Evolutionary conservation across 805 yeast species (phyloP), one percentile per base, ranked within the genome.

Genomic region (Jamesozyma rosinii): DNA sequence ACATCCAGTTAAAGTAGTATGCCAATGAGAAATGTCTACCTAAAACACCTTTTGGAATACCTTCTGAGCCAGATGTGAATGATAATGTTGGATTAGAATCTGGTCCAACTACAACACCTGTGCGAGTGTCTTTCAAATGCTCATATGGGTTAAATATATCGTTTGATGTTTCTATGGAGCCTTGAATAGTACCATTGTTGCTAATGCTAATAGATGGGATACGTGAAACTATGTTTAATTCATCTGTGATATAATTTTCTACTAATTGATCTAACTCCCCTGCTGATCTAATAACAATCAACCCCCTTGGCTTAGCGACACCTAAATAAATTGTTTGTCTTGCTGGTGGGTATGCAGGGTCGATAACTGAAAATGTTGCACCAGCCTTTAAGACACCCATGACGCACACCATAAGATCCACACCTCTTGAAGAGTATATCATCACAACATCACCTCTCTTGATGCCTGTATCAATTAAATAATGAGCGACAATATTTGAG

Each of bases 1-100:
- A 73, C 99, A 92, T 92, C 99, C 99, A 92, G 31, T 95, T 95
- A 76, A 92, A 92, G 67, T 92, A 92, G 69, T 92, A 92, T 2
- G 98, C 95, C 48, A 92, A 70, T 0, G 97, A 90, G 66, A 80
- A 94, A 60, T 92, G 99, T 68, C 99, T 84, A 41, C 99, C 99
- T 47, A 88, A 74, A 20, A 92, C 99, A 70, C 99, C 99, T 67
- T 92, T 92, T 53, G 99, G 99, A 50, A 90, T 72, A 64, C 99
- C 99, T 65, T 92, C 99, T 5, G 95, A 85, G 27, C 99, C 99
- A 18, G 95, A 85, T 5, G 99, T 92, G 68, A 92, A 92, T 0
- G 96, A 84, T 42, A 92, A 71, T 6, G 99, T 92, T 40, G 99
- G 99, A 57, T 90, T 90, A 33, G 92, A 82, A 63, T 92, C 99